Evolutionary conservation across 345 rosid species (phyloP).

Genomic region (Abelmoschus esculentus): DNA sequence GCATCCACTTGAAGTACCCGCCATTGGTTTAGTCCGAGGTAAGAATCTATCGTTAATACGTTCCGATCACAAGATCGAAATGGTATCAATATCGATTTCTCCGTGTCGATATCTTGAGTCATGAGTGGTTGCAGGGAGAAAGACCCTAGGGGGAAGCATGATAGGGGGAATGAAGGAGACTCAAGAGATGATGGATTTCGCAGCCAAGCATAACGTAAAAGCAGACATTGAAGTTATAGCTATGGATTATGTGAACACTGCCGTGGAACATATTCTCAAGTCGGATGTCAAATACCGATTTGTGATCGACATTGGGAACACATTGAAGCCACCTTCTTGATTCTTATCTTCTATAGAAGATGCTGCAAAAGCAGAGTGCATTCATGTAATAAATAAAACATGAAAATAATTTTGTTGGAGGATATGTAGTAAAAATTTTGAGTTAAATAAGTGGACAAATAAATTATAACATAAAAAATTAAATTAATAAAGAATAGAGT

Average conservation of each 20-base stretch:
- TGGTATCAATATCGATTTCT: background rate
- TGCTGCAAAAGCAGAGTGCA: background rate
- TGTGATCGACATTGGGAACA: conserved; percentile 46
- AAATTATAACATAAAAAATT: no score
- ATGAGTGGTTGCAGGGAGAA: background rate
- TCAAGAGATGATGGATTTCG: conserved; percentile 55
- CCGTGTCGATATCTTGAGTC: background rate
- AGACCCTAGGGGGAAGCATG: background rate
- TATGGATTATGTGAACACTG: conserved; percentile 50
- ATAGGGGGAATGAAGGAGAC: conserved; percentile 59
- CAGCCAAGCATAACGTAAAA: conserved; percentile 36
- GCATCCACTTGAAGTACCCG: conserved; percentile 32
- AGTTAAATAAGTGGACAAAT: no score
- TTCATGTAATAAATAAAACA: background rate
- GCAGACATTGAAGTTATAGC: conserved; percentile 52
- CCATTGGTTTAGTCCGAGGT: conserved; percentile 12
- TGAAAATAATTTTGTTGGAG: no score
- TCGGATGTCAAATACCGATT: conserved; percentile 50
- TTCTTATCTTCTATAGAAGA: background rate
- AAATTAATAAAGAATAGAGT: no score
- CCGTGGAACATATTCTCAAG: conserved; percentile 40
- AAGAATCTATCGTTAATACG: background rate
- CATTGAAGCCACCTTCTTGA: conserved; percentile 2
- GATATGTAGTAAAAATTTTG: no score
- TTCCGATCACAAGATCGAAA: background rate